Conservation (phyloP, 2,329 filamentous ascomycete genomes). For the Trichoderma cornu-damae region DNA sequence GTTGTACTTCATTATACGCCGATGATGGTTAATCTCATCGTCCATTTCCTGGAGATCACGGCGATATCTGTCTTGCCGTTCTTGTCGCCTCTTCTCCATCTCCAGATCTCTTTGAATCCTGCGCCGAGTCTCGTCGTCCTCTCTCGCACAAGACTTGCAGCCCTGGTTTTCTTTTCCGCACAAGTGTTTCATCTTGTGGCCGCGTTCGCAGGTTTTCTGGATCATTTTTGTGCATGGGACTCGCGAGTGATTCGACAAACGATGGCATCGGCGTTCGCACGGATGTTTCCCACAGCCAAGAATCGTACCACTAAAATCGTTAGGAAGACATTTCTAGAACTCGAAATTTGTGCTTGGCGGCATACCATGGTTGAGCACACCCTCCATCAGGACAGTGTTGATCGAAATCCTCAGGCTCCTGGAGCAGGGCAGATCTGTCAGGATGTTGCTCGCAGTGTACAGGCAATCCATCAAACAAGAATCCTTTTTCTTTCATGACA, state of each 20-base stretch:
- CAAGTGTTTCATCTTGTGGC: slow-evolving; percentile 43
- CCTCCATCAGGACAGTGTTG: slow-evolving; percentile 63
- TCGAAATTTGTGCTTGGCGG: slow-evolving; percentile 9
- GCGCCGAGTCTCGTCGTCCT: slow-evolving; percentile 43
- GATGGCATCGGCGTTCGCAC: slow-evolving; percentile 60
- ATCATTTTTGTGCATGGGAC: slow-evolving; percentile 34
- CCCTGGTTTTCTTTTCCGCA: slow-evolving; percentile 40
- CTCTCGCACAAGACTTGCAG: slow-evolving; percentile 50
- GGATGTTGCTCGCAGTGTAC: slow-evolving; percentile 58
- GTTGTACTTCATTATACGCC: slow-evolving; percentile 39
- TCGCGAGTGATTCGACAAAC: slow-evolving; percentile 52
- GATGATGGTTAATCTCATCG: slow-evolving; percentile 49
- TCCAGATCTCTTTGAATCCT: slow-evolving; percentile 43
- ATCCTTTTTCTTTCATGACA: slow-evolving; percentile 44
- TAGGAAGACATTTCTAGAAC: not conserved
- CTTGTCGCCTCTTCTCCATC: slow-evolving; percentile 45
- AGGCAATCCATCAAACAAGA: slow-evolving; percentile 57
- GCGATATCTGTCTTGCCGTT: slow-evolving; percentile 42
- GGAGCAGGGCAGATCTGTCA: slow-evolving; percentile 42
- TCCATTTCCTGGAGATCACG: slow-evolving; percentile 44
- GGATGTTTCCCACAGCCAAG: slow-evolving; percentile 55
- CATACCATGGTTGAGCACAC: slow-evolving; percentile 58
- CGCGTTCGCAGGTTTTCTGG: slow-evolving; percentile 44
- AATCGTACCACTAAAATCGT: slow-evolving; percentile 37
- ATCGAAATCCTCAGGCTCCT: slow-evolving; percentile 53